Evolutionary conservation across 2,329 filamentous ascomycete species (phyloP), one percentile per base, ranked within the genome.

Genomic region (Ceratocystis papillata): DNA sequence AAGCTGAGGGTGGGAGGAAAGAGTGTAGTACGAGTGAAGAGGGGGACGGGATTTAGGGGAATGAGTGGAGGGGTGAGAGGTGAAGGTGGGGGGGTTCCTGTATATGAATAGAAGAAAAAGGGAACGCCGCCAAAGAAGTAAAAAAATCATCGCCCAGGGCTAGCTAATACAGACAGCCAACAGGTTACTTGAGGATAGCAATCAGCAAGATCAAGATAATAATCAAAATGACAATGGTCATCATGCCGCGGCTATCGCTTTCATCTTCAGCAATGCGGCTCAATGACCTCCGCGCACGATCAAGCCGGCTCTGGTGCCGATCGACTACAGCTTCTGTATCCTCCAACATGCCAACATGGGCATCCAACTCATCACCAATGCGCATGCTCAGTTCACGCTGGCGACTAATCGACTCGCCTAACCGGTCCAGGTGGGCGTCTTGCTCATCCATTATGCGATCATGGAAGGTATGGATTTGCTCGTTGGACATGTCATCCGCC

Each of bases 281-380:
- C 69, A 99, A 77, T 70, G 87, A 81, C 70, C 82, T 83, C 71
- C 85, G 82, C 41, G 93, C 94, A 8, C 89, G 80, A 70, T 91
- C 84, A 63, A 99, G 79, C 62, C 89, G 85, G 30, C 79, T 80
- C 74, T 87, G 83, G 76, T 97, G 92, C 67, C 92, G 79, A 74
- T 96, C 91, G 6, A 92, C 88, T 22, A 87, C 82, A 57, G 83
- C 82, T 73, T 97, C 94, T 57, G 95, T 85, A 72, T 96, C 93
- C 74, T 96, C 93, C 37, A 99, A 80, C 79, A 99, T 80, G 71
- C 87, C 81, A 46, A 95, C 88, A 72, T 99, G 94, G 70, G 86
- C 87, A 71, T 97, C 94, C 45, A 99, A 81, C 79, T 99, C 94
- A 74, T 96, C 89, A 37, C 94, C 93, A 72, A 99, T 97, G 78